Evolutionary conservation across 2,329 filamentous ascomycete genomes (phyloP).

Genomic region (Rhinocladiella similis): DNA sequence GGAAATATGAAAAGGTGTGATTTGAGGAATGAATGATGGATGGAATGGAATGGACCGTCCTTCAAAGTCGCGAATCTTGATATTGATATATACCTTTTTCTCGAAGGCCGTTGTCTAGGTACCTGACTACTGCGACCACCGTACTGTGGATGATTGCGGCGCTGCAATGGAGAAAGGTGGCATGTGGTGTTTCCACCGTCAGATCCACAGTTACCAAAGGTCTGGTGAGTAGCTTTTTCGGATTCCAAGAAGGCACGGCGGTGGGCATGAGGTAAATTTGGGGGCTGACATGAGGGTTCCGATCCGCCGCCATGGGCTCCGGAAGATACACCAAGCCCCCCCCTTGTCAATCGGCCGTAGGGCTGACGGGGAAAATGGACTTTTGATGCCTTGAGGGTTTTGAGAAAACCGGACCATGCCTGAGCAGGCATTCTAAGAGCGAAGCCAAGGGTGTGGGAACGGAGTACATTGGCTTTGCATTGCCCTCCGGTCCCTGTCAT

Average conservation of each 20-base stretch:
- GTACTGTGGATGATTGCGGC: too few relatives aligned
- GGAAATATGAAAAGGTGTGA: constrained; percentile 8
- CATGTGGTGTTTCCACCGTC: background rate
- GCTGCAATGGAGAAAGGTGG: background rate
- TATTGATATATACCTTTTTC: constrained; percentile 4
- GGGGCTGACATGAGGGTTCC: constrained; percentile 19
- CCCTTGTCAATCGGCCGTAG: constrained; percentile 3
- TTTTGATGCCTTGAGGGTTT: background rate
- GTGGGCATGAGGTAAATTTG: constrained; percentile 22
- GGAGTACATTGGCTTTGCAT: constrained; percentile 3
- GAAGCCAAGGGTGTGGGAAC: background rate
- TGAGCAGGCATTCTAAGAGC: background rate
- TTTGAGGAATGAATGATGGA: constrained; percentile 10
- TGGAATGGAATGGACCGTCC: constrained; percentile 3
- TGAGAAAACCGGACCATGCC: background rate
- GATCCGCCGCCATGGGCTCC: background rate
- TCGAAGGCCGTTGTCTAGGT: background rate
- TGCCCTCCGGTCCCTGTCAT: background rate
- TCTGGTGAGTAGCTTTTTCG: background rate
- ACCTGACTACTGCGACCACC: too few relatives aligned
- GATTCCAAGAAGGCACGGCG: background rate
- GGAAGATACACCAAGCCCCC: background rate
- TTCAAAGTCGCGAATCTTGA: background rate
- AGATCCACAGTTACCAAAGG: background rate
- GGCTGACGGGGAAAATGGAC: constrained; percentile 21